Conservation (phyloP, 768 basidiomycete genomes). For the Megacollybia marginata region DNA sequence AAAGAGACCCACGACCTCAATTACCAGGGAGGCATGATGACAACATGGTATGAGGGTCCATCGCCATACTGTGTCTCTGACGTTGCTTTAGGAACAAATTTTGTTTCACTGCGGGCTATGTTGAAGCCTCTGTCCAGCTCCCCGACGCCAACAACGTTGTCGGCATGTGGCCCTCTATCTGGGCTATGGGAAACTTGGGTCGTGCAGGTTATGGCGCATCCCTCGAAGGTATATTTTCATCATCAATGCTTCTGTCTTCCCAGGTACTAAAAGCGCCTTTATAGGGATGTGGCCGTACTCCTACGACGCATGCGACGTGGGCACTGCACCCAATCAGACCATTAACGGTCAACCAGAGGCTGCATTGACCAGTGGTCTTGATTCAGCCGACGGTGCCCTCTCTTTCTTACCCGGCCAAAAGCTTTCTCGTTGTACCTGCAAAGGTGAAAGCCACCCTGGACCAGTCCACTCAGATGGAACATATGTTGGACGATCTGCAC, state of each 20-base stretch:
- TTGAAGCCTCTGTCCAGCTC: slow-evolving; percentile 56
- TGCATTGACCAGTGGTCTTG: slow-evolving; percentile 54
- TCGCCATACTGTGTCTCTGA: slow-evolving; percentile 34
- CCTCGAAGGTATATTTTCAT: slow-evolving; percentile 64
- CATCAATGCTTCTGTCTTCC: too few species aligned
- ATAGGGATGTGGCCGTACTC: slow-evolving; percentile 68
- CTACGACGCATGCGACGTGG: slow-evolving; percentile 48
- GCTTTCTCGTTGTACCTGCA: slow-evolving; percentile 81
- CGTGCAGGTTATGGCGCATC: slow-evolving; percentile 84
- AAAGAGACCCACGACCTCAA: slow-evolving; percentile 58
- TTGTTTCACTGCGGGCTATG: slow-evolving; percentile 79
- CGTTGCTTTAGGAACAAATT: slow-evolving; percentile 66
- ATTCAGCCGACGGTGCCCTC: slow-evolving; percentile 31
- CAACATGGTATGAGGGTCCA: slow-evolving; percentile 28
- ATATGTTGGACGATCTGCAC: slow-evolving; percentile 76
- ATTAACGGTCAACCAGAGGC: slow-evolving; percentile 59
- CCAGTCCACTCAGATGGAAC: slow-evolving; percentile 67
- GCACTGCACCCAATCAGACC: slow-evolving; percentile 78
- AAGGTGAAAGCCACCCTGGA: slow-evolving; percentile 77
- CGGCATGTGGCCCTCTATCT: slow-evolving; percentile 74
- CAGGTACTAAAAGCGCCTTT: slow-evolving; percentile 1
- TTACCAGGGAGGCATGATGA: slow-evolving; percentile 58
- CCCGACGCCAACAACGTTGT: slow-evolving; percentile 62
- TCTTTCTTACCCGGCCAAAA: slow-evolving; percentile 79
- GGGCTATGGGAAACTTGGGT: slow-evolving; percentile 53